Base-by-base conservation (phyloP, 169 alveolate genomes). In the Blepharisma undulans region DNA sequence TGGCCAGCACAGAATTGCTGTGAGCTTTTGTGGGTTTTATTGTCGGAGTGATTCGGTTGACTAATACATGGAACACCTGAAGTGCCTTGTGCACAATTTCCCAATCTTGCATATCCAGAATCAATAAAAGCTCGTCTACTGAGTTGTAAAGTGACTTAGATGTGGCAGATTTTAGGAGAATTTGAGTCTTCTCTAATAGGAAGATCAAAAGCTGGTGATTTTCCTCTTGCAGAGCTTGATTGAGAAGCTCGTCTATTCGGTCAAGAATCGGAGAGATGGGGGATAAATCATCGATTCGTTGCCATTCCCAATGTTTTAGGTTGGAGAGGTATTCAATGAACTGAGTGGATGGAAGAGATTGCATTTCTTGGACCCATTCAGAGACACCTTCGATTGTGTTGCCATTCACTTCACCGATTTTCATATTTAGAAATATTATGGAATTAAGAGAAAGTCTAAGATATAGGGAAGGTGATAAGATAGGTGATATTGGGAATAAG, bases 11-110 rank as follows among this genome's bases (percentile, higher is more conserved):
- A 21, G 61, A 25, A 59, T 88, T 72, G 18, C 66, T n/a, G 34
- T 76, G 85, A 34, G 92, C 85, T 76, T 88, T 88, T 16, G 85
- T 76, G 3, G 22, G 14, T 76, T 66, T 72, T 21, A 76, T 76
- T 3, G n/a, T 76, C n/a, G 92, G 92, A 76, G 33, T 32, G n/a
- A 88, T 59, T 34, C 92, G 27, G 48, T 76, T 88, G 78, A 76
- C 92, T 74, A 88, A 27, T 18, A 72, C 19, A 77, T 74, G 48
- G 76, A 72, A 16, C n/a, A 88, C 59, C 77, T 88, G 22, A 3
- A 88, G 77, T 4, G 87, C 74, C 29, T 27, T 76, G 87, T 76
- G 34, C 22, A 88, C 61, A 36, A 88, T 22, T 3, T 33, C 22
- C 87, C 85, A 76, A 72, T 76, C 48, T 21, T 14, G 29, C 22